Percentiles rank a stretch among this genome's conserved stretches.
These are phyloP conservation scores for Fusarium haematococcum DNA, from an alignment of 2,329 filamentous ascomycete species.

Conservation along the genomic window DNA sequence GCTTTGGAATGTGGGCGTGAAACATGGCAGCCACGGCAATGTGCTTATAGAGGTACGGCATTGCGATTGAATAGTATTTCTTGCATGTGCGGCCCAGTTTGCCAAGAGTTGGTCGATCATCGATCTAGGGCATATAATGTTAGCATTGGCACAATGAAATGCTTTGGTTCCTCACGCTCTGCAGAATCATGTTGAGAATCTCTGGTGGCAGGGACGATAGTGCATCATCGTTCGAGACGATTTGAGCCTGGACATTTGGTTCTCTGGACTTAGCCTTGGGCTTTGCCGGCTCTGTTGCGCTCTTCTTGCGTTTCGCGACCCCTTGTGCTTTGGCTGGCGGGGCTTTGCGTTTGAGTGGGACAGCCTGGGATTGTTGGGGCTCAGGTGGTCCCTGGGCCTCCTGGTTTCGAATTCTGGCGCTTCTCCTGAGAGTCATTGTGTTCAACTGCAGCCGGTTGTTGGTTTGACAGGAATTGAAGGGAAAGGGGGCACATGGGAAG, in stretches of 20 bases:
- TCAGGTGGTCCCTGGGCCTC: neutral
- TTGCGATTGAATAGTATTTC: slow-evolving; percentile 20
- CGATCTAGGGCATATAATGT: neutral
- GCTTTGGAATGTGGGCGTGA: slow-evolving; percentile 30
- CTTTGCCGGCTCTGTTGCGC: neutral
- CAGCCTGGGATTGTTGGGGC: neutral
- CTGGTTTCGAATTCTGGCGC: slow-evolving; percentile 17
- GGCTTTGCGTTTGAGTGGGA: slow-evolving; percentile 6
- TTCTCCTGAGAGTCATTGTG: slow-evolving; percentile 23
- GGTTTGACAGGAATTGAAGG: neutral
- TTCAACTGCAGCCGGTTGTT: neutral
- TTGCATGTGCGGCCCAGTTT: slow-evolving; percentile 33
- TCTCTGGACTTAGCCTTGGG: neutral
- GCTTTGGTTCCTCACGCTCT: slow-evolving; percentile 1
- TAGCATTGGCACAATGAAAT: neutral
- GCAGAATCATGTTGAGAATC: slow-evolving; percentile 27
- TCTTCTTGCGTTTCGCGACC: neutral
- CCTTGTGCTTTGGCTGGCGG: neutral
- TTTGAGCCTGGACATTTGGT: neutral
- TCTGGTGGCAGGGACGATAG: slow-evolving; percentile 24
- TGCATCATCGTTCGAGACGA: neutral
- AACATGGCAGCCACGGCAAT: slow-evolving; percentile 5
- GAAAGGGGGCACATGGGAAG: neutral
- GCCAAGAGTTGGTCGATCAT: slow-evolving; percentile 4
- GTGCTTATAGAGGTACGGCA: slow-evolving; percentile 27